phyloP scores from a whole-genome alignment of 371 early-diverging fungal species.

The Mortierella sp. region DNA sequence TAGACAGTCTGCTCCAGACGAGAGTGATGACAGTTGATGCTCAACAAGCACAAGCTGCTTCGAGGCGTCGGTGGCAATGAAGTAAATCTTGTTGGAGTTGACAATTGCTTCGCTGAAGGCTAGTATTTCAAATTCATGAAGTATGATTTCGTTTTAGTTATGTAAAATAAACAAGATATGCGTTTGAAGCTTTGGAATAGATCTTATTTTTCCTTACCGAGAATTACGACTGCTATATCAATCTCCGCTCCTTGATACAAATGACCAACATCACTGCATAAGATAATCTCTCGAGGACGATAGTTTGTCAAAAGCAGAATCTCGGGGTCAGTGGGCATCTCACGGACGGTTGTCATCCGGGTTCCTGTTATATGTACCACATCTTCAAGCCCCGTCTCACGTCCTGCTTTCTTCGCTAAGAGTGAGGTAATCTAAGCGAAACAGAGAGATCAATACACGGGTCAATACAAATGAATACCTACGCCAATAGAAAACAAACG shows the following conservation, averaged over 20 bases:
- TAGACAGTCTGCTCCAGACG: not conserved
- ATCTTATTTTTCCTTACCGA: slow-evolving; percentile 59
- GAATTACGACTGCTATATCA: slow-evolving; percentile 68
- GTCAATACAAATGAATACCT: not conserved
- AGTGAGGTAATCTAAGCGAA: slow-evolving; percentile 58
- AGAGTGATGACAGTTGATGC: slow-evolving; percentile 14
- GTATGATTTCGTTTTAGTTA: not conserved
- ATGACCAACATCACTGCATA: slow-evolving; percentile 56
- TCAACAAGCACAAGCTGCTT: slow-evolving; percentile 36
- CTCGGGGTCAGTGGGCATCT: slow-evolving; percentile 34
- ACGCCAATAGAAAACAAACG: not conserved
- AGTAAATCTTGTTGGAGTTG: slow-evolving; percentile 25
- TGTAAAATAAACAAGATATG: no score
- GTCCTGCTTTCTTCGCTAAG: slow-evolving; percentile 57
- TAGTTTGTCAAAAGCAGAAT: slow-evolving; percentile 55
- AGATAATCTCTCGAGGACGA: slow-evolving; percentile 59
- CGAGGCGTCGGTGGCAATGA: slow-evolving; percentile 39
- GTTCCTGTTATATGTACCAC: slow-evolving; percentile 59
- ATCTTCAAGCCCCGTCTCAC: slow-evolving; percentile 35
- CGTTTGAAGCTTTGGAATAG: no score
- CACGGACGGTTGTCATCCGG: slow-evolving; percentile 61
- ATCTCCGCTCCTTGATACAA: slow-evolving; percentile 59
- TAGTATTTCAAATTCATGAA: slow-evolving; percentile 10
- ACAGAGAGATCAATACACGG: not conserved
- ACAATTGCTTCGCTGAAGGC: slow-evolving; percentile 12